phyloP scores from a whole-genome alignment of 768 basidiomycete genomes.

The Roridomyces roridus region DNA sequence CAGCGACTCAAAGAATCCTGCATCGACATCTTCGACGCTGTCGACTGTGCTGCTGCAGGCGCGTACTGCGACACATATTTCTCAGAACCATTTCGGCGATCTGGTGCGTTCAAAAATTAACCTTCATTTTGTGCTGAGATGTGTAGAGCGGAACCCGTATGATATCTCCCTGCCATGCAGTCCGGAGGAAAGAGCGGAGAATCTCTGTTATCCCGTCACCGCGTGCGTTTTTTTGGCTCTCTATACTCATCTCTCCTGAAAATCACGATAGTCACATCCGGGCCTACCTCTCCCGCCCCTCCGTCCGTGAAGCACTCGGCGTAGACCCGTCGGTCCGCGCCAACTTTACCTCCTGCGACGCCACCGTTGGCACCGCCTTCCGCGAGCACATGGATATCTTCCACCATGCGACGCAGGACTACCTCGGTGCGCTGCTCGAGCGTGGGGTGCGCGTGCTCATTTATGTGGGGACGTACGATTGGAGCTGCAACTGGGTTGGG shows the following conservation, averaged over 20 bases:
- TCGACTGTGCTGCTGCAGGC: too few species aligned
- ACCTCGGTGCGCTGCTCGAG: constrained; percentile 74
- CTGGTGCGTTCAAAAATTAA: too few species aligned
- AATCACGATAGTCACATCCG: constrained; percentile 47
- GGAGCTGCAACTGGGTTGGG: constrained; percentile 82
- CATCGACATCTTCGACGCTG: too few species aligned
- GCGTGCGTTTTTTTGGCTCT: constrained; percentile 40
- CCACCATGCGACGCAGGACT: constrained; percentile 61
- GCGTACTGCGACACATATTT: too few species aligned
- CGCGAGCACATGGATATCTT: constrained; percentile 65
- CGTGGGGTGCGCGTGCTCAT: constrained; percentile 77
- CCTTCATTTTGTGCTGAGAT: too few species aligned
- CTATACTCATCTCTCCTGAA: constrained; percentile 45
- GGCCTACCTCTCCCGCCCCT: constrained; percentile 65
- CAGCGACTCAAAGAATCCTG: too few species aligned
- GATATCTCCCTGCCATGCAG: too few species aligned
- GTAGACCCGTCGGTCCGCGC: constrained; percentile 58
- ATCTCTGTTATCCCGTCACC: constrained; percentile 65
- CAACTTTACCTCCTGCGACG: constrained; percentile 66
- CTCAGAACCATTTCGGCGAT: too few species aligned
- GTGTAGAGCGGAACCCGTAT: constrained; percentile 60
- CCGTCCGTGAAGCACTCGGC: constrained; percentile 62
- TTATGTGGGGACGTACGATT: constrained; percentile 78
- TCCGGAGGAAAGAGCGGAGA: constrained; percentile 58
- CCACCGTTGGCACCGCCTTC: constrained; percentile 57